Evolutionary conservation across 2,329 filamentous ascomycete species (phyloP).

Genomic region (Alternaria brassicicola): DNA sequence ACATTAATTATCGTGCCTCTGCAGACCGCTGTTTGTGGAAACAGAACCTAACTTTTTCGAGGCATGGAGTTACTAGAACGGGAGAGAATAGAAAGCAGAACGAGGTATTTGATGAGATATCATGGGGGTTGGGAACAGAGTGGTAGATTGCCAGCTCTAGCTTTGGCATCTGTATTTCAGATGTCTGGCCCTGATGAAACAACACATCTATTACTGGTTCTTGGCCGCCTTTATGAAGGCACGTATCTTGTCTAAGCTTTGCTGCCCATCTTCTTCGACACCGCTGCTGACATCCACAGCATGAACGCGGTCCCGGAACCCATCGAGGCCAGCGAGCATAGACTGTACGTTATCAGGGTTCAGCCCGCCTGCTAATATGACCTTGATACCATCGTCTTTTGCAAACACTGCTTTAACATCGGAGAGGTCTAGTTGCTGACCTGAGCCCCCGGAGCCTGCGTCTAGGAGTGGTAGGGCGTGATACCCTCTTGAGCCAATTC

Average conservation of each 20-base stretch:
- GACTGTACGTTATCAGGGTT: conserved; percentile 77
- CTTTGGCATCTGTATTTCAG: background rate
- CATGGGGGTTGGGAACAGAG: background rate
- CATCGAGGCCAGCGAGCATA: conserved; percentile 67
- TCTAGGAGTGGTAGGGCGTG: conserved; percentile 86
- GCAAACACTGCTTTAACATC: conserved; percentile 71
- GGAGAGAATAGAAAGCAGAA: background rate
- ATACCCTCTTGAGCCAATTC: conserved; percentile 75
- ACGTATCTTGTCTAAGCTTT: conserved; percentile 80
- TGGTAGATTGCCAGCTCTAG: background rate
- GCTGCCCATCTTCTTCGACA: conserved; percentile 78
- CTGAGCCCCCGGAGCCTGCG: conserved; percentile 81
- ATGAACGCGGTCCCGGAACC: conserved; percentile 67
- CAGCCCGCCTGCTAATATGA: conserved; percentile 86
- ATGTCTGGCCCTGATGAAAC: background rate
- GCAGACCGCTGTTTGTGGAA: background rate
- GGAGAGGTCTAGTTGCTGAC: conserved; percentile 74
- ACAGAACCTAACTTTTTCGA: background rate
- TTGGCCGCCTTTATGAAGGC: conserved; percentile 78
- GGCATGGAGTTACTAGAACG: background rate
- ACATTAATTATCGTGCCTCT: background rate
- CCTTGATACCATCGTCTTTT: conserved; percentile 70
- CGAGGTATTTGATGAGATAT: background rate
- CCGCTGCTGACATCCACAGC: conserved; percentile 95
- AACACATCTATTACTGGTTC: conserved; percentile 10